Base-by-base conservation (phyloP, 2,329 filamentous ascomycete species). In the Helicocarpus griseus region DNA sequence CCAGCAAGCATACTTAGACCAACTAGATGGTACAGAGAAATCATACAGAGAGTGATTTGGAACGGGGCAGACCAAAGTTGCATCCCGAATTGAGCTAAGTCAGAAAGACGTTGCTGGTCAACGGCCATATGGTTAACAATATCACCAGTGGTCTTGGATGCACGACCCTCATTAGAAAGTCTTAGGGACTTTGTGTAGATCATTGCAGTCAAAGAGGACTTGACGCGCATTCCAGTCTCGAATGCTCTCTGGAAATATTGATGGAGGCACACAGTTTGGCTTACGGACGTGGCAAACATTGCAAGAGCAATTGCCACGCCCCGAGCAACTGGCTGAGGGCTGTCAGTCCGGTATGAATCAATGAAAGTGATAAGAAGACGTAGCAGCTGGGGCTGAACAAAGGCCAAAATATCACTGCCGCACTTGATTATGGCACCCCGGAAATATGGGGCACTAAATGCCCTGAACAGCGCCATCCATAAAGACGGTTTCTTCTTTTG, bases 71-170 rank as follows among this genome's bases (percentile, higher is more conserved):
- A 96, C 89, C 93, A 96, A 9, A 95, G 74, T 67, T 97, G 91
- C 65, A 95, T 90, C 17, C 88, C 89, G 65, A 93, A 98, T 64
- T 98, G 94, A 2, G 91, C 89, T 52, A 98, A 75, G 69, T 98
- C 93, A 63, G 96, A 87, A 17, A 98, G 78, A 58, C 94, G 85
- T 69, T 98, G 93, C 13, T 91, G 91, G 66, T 98, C 93, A 8
- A 98, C 91, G 43, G 94, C 93, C 91, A 98, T 98, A 71, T 95
- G 93, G 66, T 98, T 98, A 66, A 98, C 93, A 63, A 98, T 97
- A 63, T 98, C 94, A 52, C 93, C 93, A 0, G 93, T 98, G 0
- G 88, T 87, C 72, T 97, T 96, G 41, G 83, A 72, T 2, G 89
- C 80, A 50, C 91, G 82, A 7, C 93, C 93, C 70, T 98, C 93